These are phyloP conservation scores for Ustilago hordei DNA, from an alignment of 1,284 basidiomycete genomes.

Conservation along the genomic window DNA sequence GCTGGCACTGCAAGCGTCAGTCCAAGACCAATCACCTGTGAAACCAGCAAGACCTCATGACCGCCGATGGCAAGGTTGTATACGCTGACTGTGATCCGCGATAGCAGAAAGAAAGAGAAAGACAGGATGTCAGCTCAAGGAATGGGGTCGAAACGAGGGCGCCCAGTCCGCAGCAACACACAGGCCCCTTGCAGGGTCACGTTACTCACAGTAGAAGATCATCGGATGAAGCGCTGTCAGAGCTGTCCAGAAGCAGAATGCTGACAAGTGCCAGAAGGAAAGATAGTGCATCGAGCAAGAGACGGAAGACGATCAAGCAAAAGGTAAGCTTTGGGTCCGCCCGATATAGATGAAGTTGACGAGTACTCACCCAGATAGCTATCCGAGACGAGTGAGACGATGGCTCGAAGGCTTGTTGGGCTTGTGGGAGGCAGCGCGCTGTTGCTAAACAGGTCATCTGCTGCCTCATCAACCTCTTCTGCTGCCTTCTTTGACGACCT, in stretches of 20 bases:
- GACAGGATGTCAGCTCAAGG: background rate
- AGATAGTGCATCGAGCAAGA: background rate
- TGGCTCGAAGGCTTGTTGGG: constrained; percentile 38
- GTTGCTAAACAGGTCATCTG: constrained; percentile 4
- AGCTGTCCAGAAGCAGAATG: constrained; percentile 87
- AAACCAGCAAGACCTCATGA: constrained; percentile 60
- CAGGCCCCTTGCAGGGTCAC: background rate
- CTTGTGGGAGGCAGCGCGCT: constrained; percentile 2
- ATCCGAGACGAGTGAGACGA: constrained; percentile 45
- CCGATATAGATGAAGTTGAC: background rate
- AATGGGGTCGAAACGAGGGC: background rate
- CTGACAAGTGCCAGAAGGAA: constrained; percentile 71
- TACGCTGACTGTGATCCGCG: constrained; percentile 50
- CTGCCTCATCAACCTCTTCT: background rate
- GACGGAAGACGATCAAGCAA: background rate
- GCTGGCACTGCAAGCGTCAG: constrained; percentile 40
- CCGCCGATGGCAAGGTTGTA: constrained; percentile 65
- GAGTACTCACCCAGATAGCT: constrained; percentile 46
- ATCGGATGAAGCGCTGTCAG: constrained; percentile 84
- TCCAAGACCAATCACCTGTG: constrained; percentile 53
- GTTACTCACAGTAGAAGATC: constrained; percentile 81
- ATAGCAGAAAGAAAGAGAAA: background rate
- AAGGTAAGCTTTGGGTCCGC: background rate
- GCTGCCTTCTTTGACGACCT: background rate
- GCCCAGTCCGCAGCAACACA: background rate